Conservation (phyloP, 2,329 filamentous ascomycete species). For the Cercospora zeina region DNA sequence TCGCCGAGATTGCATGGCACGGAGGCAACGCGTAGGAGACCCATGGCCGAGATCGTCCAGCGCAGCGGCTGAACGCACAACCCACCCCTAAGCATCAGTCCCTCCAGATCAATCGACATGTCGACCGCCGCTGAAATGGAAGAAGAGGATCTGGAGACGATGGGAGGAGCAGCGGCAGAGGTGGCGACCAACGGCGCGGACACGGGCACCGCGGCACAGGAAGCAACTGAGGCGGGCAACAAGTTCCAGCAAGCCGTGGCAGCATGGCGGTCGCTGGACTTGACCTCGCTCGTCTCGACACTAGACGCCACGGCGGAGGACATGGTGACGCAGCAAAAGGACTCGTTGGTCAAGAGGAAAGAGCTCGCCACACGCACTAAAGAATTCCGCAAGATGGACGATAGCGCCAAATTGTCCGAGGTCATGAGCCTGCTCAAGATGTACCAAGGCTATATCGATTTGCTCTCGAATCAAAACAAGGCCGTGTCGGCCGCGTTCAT, state of each 20-base stretch:
- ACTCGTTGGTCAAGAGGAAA: slow-evolving; percentile 93
- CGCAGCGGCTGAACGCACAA: neutral
- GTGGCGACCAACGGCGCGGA: slow-evolving; percentile 12
- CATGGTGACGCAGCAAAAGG: slow-evolving; percentile 87
- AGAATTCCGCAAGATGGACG: slow-evolving; percentile 91
- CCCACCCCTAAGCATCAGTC: neutral
- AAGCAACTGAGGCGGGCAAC: slow-evolving; percentile 63
- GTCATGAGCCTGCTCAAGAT: slow-evolving; percentile 84
- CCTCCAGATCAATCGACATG: neutral
- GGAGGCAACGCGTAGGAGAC: neutral
- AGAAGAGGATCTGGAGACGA: slow-evolving; percentile 15
- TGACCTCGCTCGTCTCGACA: slow-evolving; percentile 77
- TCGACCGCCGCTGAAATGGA: slow-evolving; percentile 16
- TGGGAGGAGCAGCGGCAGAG: slow-evolving; percentile 4
- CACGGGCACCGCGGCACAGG: slow-evolving; percentile 11
- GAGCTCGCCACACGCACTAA: slow-evolving; percentile 99
- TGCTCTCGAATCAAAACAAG: slow-evolving; percentile 94
- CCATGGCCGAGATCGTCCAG: neutral
- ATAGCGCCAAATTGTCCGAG: slow-evolving; percentile 80
- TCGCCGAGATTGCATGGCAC: neutral
- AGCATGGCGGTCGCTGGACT: slow-evolving; percentile 91
- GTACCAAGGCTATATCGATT: slow-evolving; percentile 96
- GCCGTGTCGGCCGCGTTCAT: slow-evolving; percentile 89
- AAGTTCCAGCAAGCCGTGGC: slow-evolving; percentile 97
- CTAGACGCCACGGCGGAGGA: slow-evolving; percentile 94